Base-by-base conservation (phyloP, 495 filamentous ascomycete genomes). In the Aspergillus affinis region DNA sequence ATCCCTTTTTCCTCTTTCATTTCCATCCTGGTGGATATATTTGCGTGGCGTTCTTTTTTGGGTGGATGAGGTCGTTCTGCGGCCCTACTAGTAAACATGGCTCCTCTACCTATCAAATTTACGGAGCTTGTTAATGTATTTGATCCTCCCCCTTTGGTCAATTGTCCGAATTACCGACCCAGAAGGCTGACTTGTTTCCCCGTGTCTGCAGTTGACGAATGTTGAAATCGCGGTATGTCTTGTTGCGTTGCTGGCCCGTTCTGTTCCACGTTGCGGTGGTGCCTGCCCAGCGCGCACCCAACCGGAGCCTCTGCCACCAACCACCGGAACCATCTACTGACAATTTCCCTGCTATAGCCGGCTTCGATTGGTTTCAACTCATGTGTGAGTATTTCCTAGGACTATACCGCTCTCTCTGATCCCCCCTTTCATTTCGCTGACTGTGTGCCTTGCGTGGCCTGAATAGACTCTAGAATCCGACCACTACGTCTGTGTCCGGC, bases 391-490 rank as follows among this genome's bases (percentile, higher is more conserved):
- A 48, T 54, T 46, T 5, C 27, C 15, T 44, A 15, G 29, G 26
- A 29, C 13, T 41, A 19, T 13, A 15, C 59, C 56, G 51, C 5
- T 44, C 29, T 26, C 36, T 49, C 23, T 21, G 29, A 48, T 45
- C 15, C 1, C 18, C 36, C 29, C 26, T 10, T 23, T 17, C 50
- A 30, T 3, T 3, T 27, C 50, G 54, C 58, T 60, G 52, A 63
- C 48, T 19, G 27, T 17, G 17, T 17, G 61, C 60, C 54, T 65
- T 44, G 46, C 13, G 12, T 26, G 29, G 62, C 44, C 45, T 41
- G 52, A 18, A 69, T 67, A 98, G 93, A 99, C 94, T 66, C 78
- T 99, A 76, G 95, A 99, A 83, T 98, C 94, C 64, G 95, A 98
- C 75, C 82, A 87, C 69, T 99, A 86, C 75, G 87, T 98, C 67